Base-by-base conservation (phyloP, 768 basidiomycete species). In the Termitomyces sp. region DNA sequence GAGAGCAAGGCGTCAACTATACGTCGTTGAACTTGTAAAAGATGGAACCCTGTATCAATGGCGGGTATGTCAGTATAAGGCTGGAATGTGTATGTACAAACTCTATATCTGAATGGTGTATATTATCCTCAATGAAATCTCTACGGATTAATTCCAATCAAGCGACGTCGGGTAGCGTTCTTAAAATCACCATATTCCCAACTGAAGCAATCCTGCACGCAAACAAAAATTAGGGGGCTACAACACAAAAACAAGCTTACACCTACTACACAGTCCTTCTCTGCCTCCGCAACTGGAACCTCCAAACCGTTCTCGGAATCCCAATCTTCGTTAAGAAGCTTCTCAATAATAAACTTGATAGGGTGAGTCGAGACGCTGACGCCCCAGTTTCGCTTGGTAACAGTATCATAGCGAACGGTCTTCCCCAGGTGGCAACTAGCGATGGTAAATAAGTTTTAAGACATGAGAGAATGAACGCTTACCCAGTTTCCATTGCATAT, bases 391-490 rank as follows among this genome's bases (percentile, higher is more conserved):
- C 88, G 80, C 67, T 87, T 85, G 20, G 83, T 83, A 34, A 97
- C 91, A 0, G 94, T 94, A 72, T 98, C 95, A 71, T 94, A 96
- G 6, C 86, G 76, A 54, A 91, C 85, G 15, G 86, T 83, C 69
- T 89, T 86, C 29, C 96, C 96, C 0, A 91, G 81, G 71, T 98
- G 96, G 68, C 96, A 98, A n/a, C 86, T 84, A 49, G 1, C 10
- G 12, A 31, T 7, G 38, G 4, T 10, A 55, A 57, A 56, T 43
- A 42, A 32, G 11, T 11, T 20, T 34, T 0, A 52, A 12, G 49
- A 11, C 6, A 32, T 40, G 10, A 7, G 32, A 56, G n/a, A 12
- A 5, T 4, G 10, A 14, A 12, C 17, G 15, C 49, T 56, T 56
- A 84, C 80, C 77, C 79, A 3, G 87, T 83, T 74, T 95, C 93